Base-by-base conservation (phyloP, 768 basidiomycete genomes). In the Trametes cingulata region DNA sequence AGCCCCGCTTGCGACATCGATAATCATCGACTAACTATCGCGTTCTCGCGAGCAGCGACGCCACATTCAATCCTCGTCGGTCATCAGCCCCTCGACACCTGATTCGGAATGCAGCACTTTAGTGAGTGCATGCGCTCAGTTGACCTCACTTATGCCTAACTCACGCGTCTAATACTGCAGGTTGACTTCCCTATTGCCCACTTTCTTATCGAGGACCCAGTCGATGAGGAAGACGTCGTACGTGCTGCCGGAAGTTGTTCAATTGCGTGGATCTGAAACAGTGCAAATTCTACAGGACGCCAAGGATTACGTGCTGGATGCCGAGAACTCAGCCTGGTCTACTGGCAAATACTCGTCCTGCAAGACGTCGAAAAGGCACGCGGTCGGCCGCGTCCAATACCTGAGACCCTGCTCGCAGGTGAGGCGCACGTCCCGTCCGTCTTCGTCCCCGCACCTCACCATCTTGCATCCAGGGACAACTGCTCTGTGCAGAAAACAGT, bases 401-500 rank as follows among this genome's bases (percentile, higher is more conserved):
- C 22, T 42, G 22, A 40, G 22, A 3, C 29, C 35, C 13, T 9
- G 19, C 14, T 25, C 51, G 5, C 45, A 61, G 49, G 61, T 48
- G 35, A 35, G 50, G 25, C 37, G 15, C 27, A 25, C 20, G n/a
- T 43, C 12, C 10, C 14, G 12, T 33, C 29, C 22, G 1, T n/a
- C 29, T 39, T 3, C n/a, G 7, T 5, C 5, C 17, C 13, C 24
- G n/a, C 15, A 22, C 25, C 24, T 4, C 22, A 8, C 24, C 27
- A n/a, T 25, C n/a, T 51, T 14, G 14, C 40, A 15, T 45, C 10
- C 29, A 66, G 62, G 52, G 53, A 14, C 36, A 61, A 40, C 73
- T 73, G 68, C 68, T 78, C 9, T 73, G 72, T n/a, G 66, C 66
- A 5, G 75, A 80, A 51, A 72, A 80, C 56, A 70, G 69, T 51